Percentiles rank a stretch among this genome's conserved stretches.
Evolutionary conservation across 805 yeast genomes (phyloP).

Genomic region (Metschnikowia noctiluminum): DNA sequence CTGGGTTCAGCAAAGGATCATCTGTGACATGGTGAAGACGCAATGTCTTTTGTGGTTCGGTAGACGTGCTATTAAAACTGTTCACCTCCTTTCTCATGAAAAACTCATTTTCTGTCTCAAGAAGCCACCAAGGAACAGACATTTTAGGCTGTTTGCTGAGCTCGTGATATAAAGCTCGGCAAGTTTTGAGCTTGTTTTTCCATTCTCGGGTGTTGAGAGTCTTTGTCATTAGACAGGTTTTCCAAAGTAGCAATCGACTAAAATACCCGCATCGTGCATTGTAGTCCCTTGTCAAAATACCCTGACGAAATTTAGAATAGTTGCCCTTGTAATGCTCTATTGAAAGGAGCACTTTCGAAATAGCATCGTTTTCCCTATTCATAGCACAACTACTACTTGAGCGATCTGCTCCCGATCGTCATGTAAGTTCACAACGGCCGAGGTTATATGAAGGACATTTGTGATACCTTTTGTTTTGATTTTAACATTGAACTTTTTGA

Average conservation of each 20-base stretch:
- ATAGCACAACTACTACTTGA: conserved; percentile 4
- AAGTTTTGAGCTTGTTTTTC: conserved; percentile 26
- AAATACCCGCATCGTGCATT: conserved; percentile 21
- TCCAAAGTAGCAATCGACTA: conserved; percentile 37
- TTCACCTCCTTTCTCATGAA: conserved; percentile 13
- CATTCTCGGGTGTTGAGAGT: conserved; percentile 33
- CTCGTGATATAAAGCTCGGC: conserved; percentile 35
- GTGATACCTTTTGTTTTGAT: too few species aligned
- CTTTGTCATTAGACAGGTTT: conserved; percentile 34
- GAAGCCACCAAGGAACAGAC: conserved; percentile 36
- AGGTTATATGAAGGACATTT: not conserved
- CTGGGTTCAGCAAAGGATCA: conserved; percentile 19
- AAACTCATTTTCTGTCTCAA: conserved; percentile 29
- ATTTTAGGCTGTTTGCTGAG: conserved; percentile 27
- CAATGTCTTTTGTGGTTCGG: conserved; percentile 10
- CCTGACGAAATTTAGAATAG: conserved; percentile 23
- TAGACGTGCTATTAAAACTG: not conserved
- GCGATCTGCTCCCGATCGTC: not conserved
- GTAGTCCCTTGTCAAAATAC: conserved; percentile 31
- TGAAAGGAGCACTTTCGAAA: conserved; percentile 35
- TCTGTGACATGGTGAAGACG: conserved; percentile 18
- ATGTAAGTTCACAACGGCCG: not conserved
- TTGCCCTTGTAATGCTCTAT: conserved; percentile 35
- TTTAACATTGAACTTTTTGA: too few species aligned
- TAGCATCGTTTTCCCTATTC: conserved; percentile 33